Conservation (phyloP, 192 early-diverging fungal species). For the Irineochytrium annulatum region DNA sequence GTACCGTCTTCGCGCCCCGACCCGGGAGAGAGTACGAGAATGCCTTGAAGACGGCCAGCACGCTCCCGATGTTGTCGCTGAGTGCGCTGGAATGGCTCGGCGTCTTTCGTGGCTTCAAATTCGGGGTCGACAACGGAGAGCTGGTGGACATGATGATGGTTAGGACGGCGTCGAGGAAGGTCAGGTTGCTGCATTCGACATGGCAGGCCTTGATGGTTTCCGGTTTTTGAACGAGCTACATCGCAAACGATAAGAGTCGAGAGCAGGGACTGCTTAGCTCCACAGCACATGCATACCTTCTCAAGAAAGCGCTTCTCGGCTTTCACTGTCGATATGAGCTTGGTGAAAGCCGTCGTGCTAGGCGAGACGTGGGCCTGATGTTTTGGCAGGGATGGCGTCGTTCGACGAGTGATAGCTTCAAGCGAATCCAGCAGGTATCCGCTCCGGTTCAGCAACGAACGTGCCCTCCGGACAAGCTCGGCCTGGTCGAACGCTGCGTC, state of each 20-base stretch:
- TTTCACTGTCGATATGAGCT: neutral
- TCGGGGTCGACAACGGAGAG: too few relatives aligned
- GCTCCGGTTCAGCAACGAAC: too few relatives aligned
- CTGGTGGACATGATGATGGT: too few relatives aligned
- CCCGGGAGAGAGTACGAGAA: conserved; percentile 9
- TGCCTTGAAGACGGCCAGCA: neutral
- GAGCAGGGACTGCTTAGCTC: neutral
- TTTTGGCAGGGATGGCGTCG: too few relatives aligned
- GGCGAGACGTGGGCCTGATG: too few relatives aligned
- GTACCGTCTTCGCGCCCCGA: neutral
- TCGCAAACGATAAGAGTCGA: too few relatives aligned
- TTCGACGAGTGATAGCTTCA: too few relatives aligned
- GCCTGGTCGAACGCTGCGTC: too few relatives aligned
- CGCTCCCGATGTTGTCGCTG: neutral
- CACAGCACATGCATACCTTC: neutral
- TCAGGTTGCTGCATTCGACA: conserved; percentile 35
- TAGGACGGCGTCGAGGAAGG: conserved; percentile 30
- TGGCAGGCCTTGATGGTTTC: conserved; percentile 7
- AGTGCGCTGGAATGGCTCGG: neutral
- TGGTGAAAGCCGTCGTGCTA: too few relatives aligned
- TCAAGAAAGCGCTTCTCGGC: neutral
- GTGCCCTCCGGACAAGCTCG: too few relatives aligned
- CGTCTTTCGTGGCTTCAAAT: too few relatives aligned
- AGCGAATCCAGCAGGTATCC: too few relatives aligned
- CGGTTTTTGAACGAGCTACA: neutral